Conservation (phyloP, 768 basidiomycete species). For the Boletus rex-veris region DNA sequence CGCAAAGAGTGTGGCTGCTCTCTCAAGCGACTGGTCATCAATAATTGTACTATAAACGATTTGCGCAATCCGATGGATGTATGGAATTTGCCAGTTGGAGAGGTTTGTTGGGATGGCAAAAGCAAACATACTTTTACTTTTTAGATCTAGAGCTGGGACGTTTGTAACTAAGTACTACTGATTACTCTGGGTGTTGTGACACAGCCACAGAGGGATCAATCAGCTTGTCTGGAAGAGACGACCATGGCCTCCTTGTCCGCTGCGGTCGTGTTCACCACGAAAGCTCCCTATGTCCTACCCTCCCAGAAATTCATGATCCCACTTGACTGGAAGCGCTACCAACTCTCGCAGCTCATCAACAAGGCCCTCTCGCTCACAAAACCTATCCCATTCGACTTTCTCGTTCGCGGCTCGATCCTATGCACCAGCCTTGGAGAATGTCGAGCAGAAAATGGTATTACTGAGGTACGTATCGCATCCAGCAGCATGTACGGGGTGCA, state of each 20-base stretch:
- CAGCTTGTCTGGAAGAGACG: too few relatives aligned
- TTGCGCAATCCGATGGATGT: too few relatives aligned
- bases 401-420: constrained; percentile 80
- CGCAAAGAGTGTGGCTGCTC: background rate
- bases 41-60: too few relatives aligned
- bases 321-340: constrained; percentile 86
- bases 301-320: constrained; percentile 93
- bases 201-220: background rate
- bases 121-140: too few relatives aligned
- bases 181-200: background rate
- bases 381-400: constrained; percentile 89
- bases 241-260: constrained; percentile 10
- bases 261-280: constrained; percentile 20
- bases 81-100: too few relatives aligned
- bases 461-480: constrained; percentile 47
- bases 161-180: too few relatives aligned
- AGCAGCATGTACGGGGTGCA: background rate
- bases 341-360: constrained; percentile 95
- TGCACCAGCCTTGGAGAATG: constrained; percentile 68
- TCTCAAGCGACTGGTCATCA: background rate
- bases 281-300: constrained; percentile 30
- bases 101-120: background rate
- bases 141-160: too few relatives aligned
- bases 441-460: constrained; percentile 65
- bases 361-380: constrained; percentile 75